Conservation (phyloP, 208 protist genomes). For the Crithidia sp. region DNA sequence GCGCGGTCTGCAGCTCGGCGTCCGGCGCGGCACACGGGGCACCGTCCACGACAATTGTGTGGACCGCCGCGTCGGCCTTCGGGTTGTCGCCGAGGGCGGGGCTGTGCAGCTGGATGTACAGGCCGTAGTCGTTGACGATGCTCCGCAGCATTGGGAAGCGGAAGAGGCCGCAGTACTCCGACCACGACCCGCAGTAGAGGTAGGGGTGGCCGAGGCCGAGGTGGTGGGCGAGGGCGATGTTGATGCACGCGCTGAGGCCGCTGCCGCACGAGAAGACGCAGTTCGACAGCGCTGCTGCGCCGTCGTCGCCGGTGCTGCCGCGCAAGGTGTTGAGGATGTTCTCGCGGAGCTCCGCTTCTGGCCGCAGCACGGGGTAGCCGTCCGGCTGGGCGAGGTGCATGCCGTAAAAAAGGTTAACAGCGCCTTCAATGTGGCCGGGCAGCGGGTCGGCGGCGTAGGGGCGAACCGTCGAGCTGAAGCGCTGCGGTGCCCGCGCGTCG, state of each 20-base stretch:
- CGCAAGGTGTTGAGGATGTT: constrained; percentile 46
- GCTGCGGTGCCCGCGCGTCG: constrained; percentile 57
- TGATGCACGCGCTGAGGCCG: constrained; percentile 80
- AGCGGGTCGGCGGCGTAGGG: constrained; percentile 56
- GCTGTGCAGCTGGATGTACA: constrained; percentile 58
- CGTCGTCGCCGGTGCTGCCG: constrained; percentile 14
- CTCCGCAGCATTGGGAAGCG: constrained; percentile 48
- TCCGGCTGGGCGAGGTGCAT: constrained; percentile 27
- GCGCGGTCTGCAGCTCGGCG: constrained; percentile 38
- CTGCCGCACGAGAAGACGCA: constrained; percentile 86
- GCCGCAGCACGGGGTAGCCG: constrained; percentile 37
- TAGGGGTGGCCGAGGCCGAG: constrained; percentile 68
- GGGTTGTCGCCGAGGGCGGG: constrained; percentile 41
- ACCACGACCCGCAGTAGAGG: constrained; percentile 87
- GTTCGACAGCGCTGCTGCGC: constrained; percentile 40
- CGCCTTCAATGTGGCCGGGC: constrained; percentile 80
- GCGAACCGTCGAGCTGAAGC: constrained; percentile 70
- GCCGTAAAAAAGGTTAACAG: constrained; percentile 61
- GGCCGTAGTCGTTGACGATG: constrained; percentile 51
- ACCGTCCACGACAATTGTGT: constrained; percentile 47
- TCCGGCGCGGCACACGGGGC: constrained; percentile 24
- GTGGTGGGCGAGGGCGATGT: constrained; percentile 66
- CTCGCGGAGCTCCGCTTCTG: constrained; percentile 49
- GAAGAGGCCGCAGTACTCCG: constrained; percentile 67
- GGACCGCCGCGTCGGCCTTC: constrained; percentile 29